Evolutionary conservation across 306 rosid species (phyloP), one percentile per base, ranked within the genome.

Genomic region (Vigna reflexopilosa): DNA sequence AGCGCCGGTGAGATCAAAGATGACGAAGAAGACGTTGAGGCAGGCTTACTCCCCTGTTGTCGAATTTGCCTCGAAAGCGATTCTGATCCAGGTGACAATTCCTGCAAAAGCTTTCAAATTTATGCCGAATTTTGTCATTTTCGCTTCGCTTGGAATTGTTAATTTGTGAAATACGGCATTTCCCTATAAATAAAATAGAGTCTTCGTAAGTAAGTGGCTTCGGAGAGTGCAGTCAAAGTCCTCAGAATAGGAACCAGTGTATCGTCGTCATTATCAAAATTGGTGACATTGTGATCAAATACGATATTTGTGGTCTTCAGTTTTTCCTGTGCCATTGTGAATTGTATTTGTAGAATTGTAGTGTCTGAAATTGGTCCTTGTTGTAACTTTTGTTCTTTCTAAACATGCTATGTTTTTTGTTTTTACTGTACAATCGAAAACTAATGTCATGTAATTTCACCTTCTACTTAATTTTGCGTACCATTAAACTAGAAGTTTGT

Each of bases 31-130:
- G 98, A 93, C 78, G 15, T 90, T 17, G 99, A 96, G 89, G 87
- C 88, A 74, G 97, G 98, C 13, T 83, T 81, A 7, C 55, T 93
- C 56, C 91, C 99, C 24, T 88, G 93, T 44, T 96, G 99, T 83
- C 91, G 99, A 86, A 96, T 96, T 89, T 96, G 99, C 75, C 90
- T 96, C 11, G 99, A 96, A 67, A 91, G 90, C 77, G 99, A 96
- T 70, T 88, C 90, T 3, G 98, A 96, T 48, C 91, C 94, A 78
- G 99, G 99, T 92, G 49, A 78, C 8, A 62, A 10, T 50, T 65
- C 57, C 12, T 32, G 8, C 42, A 1, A 16, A 67, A 48, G 20
- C 2, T 50, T 26, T 67, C 49, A 14, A 69, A 57, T 67, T 75
- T 70, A 1, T 19, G 36, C 47, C 26, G 3, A 19, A 9, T 70